A percentile compares a stretch with the other conserved stretches of the same genome.
Evolutionary conservation across 345 rosid species (phyloP).

Genomic region (Brassica cretica): DNA sequence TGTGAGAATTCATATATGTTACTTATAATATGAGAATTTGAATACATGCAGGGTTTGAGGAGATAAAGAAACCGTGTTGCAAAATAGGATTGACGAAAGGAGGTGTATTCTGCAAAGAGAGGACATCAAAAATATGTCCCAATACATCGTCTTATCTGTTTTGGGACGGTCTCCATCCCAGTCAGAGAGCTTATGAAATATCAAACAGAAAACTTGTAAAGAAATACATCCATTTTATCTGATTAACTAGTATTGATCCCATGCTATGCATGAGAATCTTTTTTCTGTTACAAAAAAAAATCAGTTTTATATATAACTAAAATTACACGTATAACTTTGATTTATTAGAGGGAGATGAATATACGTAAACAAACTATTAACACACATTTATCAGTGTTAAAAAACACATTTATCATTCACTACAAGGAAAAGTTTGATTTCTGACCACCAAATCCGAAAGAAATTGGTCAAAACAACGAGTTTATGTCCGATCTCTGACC

Average conservation of each 20-base stretch:
- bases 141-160: slow-evolving; percentile 36
- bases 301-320: no score
- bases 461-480: background rate
- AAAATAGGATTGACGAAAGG: slow-evolving; percentile 31
- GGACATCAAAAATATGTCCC: slow-evolving; percentile 13
- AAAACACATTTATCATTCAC: background rate
- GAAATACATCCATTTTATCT: slow-evolving; percentile 8
- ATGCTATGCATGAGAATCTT: no score
- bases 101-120: slow-evolving; percentile 21
- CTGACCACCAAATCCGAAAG: background rate
- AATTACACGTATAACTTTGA: no score
- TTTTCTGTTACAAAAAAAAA: no score
- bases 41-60: slow-evolving; percentile 32
- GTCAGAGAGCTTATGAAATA: slow-evolving; percentile 39
- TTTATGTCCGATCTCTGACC: background rate
- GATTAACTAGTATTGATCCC: background rate
- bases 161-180: slow-evolving; percentile 46
- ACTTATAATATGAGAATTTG: background rate
- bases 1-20: background rate
- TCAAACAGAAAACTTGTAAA: slow-evolving; percentile 18
- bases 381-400: no score
- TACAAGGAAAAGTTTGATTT: background rate
- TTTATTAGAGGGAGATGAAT: no score
- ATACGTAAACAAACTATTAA: no score
- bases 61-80: slow-evolving; percentile 35